These are phyloP conservation scores for Fusarium domesticum DNA, from an alignment of 2,329 filamentous ascomycete genomes.

Conservation along the genomic window DNA sequence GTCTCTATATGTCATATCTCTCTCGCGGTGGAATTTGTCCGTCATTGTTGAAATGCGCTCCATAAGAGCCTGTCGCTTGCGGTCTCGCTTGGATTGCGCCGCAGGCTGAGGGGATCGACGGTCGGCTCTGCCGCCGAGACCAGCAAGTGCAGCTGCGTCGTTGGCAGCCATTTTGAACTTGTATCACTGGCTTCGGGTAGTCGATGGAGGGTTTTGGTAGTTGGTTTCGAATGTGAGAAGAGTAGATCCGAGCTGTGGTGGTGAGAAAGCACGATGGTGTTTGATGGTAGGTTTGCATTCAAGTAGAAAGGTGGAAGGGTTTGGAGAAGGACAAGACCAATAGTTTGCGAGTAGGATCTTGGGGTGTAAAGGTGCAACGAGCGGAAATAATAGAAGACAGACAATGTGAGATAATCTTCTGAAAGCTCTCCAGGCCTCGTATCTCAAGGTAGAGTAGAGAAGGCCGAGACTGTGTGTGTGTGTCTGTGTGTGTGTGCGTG, in stretches of 20 bases:
- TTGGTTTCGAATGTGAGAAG: background rate
- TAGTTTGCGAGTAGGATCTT: slow-evolving; percentile 2
- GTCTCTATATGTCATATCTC: slow-evolving; percentile 80
- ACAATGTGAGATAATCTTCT: background rate
- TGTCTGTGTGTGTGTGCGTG: background rate
- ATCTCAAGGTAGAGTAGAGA: background rate
- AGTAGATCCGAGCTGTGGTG: background rate
- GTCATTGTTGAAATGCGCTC: slow-evolving; percentile 76
- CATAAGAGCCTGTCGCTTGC: slow-evolving; percentile 76
- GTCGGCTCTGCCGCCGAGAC: slow-evolving; percentile 34
- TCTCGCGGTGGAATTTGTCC: slow-evolving; percentile 73
- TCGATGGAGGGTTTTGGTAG: background rate
- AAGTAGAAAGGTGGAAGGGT: slow-evolving; percentile 1
- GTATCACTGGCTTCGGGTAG: background rate
- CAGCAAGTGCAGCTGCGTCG: slow-evolving; percentile 35
- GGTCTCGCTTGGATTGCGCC: slow-evolving; percentile 80
- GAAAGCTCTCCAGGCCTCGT: background rate
- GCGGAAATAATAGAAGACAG: background rate
- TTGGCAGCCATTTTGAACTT: slow-evolving; percentile 38
- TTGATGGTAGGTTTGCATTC: background rate
- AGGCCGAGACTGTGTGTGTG: background rate
- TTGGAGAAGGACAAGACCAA: slow-evolving; percentile 1
- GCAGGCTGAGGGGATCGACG: slow-evolving; percentile 38
- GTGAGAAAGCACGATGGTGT: background rate
- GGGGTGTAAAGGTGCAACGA: background rate